phyloP scores from a whole-genome alignment of 495 filamentous ascomycete species.

The Cladorrhinum samala region DNA sequence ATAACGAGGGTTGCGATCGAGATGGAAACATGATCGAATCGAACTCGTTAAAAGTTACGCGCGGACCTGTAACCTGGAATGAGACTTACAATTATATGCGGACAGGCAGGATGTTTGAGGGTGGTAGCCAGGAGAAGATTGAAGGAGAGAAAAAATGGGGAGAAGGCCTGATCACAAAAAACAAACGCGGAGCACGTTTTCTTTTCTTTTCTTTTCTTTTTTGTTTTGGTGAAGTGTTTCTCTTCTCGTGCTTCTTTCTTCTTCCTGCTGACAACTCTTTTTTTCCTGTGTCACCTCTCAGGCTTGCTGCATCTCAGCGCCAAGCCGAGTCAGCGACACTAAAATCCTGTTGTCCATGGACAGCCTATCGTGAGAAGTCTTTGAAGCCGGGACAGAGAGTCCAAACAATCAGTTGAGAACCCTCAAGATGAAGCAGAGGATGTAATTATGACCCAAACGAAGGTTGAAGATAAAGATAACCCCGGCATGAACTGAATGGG shows the following conservation, averaged over 20 bases:
- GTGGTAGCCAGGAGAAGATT: too few relatives aligned
- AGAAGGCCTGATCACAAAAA: not conserved
- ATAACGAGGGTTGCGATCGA: not conserved
- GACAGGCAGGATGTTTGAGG: not conserved
- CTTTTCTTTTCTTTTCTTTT: not conserved
- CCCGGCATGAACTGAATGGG: too few relatives aligned
- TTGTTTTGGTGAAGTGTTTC: not conserved
- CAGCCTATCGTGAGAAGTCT: too few relatives aligned
- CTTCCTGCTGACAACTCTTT: not conserved
- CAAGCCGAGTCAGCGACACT: not conserved
- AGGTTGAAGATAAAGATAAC: not conserved
- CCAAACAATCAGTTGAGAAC: too few relatives aligned
- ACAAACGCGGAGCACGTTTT: not conserved
- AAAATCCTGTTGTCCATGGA: not conserved
- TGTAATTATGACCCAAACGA: not conserved
- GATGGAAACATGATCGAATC: not conserved
- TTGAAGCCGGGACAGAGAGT: too few relatives aligned
- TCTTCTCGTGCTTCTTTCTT: not conserved
- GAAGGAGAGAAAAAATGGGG: not conserved
- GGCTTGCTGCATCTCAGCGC: not conserved
- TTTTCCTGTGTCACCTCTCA: constrained; percentile 1
- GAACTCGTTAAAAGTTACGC: too few relatives aligned
- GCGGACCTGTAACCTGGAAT: too few relatives aligned
- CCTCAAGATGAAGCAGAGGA: too few relatives aligned
- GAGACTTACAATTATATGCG: too few relatives aligned